Evolutionary conservation across 768 basidiomycete genomes (phyloP), one percentile per base, ranked within the genome.

Genomic region (Trametopsis cervina): DNA sequence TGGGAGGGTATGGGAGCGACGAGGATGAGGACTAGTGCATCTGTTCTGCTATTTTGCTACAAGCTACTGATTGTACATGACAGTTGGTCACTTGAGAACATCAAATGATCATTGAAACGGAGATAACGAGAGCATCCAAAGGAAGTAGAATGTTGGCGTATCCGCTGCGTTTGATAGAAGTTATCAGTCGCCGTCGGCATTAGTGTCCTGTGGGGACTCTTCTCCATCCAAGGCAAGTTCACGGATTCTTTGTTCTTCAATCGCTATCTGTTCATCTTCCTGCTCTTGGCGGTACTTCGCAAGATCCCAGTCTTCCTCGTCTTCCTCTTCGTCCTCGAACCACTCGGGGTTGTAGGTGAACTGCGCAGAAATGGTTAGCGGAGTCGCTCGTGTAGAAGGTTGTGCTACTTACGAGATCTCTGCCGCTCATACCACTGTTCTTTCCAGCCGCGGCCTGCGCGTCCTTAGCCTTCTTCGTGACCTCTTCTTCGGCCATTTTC

Each of bases 271-370:
- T 50, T 79, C 80, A 47, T 76, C 77, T 57, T 83, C 79, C 59
- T 81, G 71, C 63, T 81, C 65, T 39, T 69, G 71, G 55, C 83
- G 74, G 65, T 85, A 88, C 55, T 75, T 72, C 17, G 64, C 57
- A 21, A 76, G 44, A 53, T 77, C 76, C 71, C 71, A 77, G 11
- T 73, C 75, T 6, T 73, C 74, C 20, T 70, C 65, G 24, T 65
- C 73, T 17, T 60, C 80, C 22, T 77, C 79, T 43, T 84, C 77
- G 58, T 91, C 91, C 54, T 83, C 79, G 70, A 92, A 93, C 87
- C 89, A 91, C 58, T 92, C 89, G 15, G 91, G 87, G 66, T 94
- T 93, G 80, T 89, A 95, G 69, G 89, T 85, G 78, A 96, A 95
- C 86, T 91, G 58, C 4, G 54, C 17, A 52, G 46, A 26, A 18